These are phyloP conservation scores for Suillus tomentosus DNA, from an alignment of 768 basidiomycete species.

Conservation along the genomic window DNA sequence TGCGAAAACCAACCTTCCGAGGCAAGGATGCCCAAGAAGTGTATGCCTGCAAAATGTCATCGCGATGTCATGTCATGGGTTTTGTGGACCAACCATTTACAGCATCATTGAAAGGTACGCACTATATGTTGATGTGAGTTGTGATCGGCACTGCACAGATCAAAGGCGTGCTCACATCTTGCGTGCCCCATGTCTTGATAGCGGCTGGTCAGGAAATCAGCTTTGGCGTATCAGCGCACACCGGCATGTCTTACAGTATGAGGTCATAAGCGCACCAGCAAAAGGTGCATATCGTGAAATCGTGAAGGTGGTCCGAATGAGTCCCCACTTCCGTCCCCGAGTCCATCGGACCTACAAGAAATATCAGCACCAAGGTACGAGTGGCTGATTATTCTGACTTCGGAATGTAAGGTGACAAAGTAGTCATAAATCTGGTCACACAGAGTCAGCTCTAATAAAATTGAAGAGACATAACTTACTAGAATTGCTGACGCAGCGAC, in stretches of 20 bases:
- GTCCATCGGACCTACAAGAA: constrained; percentile 20
- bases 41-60: neutral
- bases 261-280: constrained; percentile 13
- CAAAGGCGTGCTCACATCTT: neutral
- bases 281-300: constrained; percentile 12
- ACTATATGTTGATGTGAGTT: neutral
- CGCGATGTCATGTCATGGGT: neutral
- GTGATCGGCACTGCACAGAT: neutral
- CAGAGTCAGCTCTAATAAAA: no score
- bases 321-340: constrained; percentile 12
- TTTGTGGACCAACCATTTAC: neutral
- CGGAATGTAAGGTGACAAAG: neutral
- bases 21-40: constrained; percentile 1
- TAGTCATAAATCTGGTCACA: neutral
- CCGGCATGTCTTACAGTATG: neutral
- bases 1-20: constrained; percentile 1
- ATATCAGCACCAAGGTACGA: neutral
- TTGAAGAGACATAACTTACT: neutral
- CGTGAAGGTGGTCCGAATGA: constrained; percentile 4
- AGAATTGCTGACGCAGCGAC: constrained; percentile 1
- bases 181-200: neutral
- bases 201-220: constrained; percentile 1
- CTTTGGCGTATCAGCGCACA: neutral
- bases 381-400: neutral
- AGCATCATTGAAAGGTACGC: neutral